Conservation (phyloP, 257 asterid genomes). For the Petrea volubilis region DNA sequence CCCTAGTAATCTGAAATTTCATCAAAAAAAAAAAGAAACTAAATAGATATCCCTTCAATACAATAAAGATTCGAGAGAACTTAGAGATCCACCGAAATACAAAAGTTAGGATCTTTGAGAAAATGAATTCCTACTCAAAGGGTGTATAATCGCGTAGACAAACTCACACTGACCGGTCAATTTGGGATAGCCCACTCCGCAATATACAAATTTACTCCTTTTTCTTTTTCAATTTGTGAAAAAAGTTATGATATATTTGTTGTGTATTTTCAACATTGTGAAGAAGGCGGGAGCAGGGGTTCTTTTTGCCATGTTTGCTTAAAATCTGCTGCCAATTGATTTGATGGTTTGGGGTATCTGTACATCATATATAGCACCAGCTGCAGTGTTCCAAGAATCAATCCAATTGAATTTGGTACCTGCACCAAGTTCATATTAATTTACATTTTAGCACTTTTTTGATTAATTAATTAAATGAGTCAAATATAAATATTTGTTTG, state of each 20-base stretch:
- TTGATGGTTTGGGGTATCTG: constrained; percentile 29
- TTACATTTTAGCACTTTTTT: neutral
- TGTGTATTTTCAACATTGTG: neutral
- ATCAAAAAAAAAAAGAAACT: no score
- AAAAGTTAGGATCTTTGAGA: no score
- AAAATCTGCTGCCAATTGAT: constrained; percentile 23
- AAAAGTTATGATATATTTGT: neutral
- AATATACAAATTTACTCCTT: neutral
- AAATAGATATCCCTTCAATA: no score
- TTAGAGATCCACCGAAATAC: no score
- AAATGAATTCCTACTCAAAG: no score
- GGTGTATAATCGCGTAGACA: no score
- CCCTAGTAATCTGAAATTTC: no score
- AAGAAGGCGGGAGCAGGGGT: constrained; percentile 36
- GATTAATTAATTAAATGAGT: neutral
- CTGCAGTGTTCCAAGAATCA: constrained; percentile 53
- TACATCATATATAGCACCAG: constrained; percentile 57
- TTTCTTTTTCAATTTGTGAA: neutral
- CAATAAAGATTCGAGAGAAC: no score
- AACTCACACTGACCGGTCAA: no score
- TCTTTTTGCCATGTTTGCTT: constrained; percentile 31
- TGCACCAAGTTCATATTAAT: neutral
- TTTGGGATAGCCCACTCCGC: neutral
- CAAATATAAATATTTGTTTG: no score
- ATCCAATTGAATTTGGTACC: constrained; percentile 72